Base-by-base conservation (phyloP, 2,329 filamentous ascomycete genomes). In the Aureobasidium sp. region DNA sequence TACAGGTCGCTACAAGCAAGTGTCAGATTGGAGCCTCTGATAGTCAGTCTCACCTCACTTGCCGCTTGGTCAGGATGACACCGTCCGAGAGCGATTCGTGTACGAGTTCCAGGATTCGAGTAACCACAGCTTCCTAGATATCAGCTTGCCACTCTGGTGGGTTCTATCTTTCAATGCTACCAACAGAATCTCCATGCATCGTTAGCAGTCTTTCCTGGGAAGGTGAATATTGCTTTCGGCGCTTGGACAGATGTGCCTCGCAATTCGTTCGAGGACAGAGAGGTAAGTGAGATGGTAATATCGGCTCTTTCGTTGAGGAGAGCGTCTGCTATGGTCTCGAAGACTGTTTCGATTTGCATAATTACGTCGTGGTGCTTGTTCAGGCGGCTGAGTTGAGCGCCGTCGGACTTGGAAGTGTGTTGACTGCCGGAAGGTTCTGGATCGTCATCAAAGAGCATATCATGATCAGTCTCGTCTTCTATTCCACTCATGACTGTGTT, bases 1-100 rank as follows among this genome's bases (percentile, higher is more conserved):
- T 86, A 95, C 4, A 95, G 84, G 67, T 89, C 88, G 63, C 89
- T 93, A 62, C n/a, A 4, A 40, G n/a, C 21, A 25, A 27, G 13
- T 31, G 46, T 57, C 10, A 53, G 43, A 17, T 23, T n/a, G 6
- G 11, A 17, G 19, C 19, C 31, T 3, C 25, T 15, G 7, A 31
- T 25, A 47, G 11, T 53, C 25, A 47, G 29, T 53, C 46, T n/a
- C 25, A 60, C 45, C 45, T 35, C 37, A 37, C 38, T 7, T 66
- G 82, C 82, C 82, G 77, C 68, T 85, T 86, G 0, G 82, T 83
- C 62, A 84, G 74, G 10, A 78, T 68, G 19, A 75, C 69, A 45
- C 79, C 74, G 2, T 74, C 73, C 8, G 74, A 66, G 21, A 85
- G 70, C 6, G 79, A 78, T 63, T 79, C 74, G 37, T 82, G 78